Evolutionary conservation across 129 eudicot genomes (phyloP).

Genomic region (Ambrosia trifida): DNA sequence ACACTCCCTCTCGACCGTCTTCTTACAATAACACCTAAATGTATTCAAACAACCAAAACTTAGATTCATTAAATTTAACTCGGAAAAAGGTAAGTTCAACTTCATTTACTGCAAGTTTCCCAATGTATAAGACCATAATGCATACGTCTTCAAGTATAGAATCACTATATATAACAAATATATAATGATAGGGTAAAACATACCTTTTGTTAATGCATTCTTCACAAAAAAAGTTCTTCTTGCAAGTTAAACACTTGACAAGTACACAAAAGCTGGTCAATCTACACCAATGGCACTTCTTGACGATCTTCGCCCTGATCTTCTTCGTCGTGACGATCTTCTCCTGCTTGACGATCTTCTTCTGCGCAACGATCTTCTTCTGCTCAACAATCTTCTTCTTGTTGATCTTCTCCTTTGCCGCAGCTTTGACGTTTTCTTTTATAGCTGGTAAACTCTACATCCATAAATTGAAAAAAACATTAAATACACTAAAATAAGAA

Average conservation of each 20-base stretch:
- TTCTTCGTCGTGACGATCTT: no score
- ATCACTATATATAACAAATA: background rate
- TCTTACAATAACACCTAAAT: constrained; percentile 54
- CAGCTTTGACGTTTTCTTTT: constrained; percentile 15
- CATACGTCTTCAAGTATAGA: background rate
- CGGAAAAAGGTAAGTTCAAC: constrained; percentile 17
- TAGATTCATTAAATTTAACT: background rate
- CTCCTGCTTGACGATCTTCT: background rate
- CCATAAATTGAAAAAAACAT: constrained; percentile 8
- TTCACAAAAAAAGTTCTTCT: constrained; percentile 57
- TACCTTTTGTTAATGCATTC: constrained; percentile 55
- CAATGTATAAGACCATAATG: background rate
- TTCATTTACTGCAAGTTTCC: constrained; percentile 7
- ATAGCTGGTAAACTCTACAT: constrained; percentile 26
- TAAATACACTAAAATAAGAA: background rate
- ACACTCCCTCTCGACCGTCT: constrained; percentile 52
- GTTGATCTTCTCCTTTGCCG: constrained; percentile 36
- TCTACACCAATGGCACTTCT: constrained; percentile 87
- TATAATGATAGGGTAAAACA: constrained; percentile 19
- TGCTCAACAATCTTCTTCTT: constrained; percentile 25
- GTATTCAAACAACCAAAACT: constrained; percentile 15
- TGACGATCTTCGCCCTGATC: constrained; percentile 34
- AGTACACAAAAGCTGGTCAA: constrained; percentile 42
- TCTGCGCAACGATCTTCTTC: background rate
- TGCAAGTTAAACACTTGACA: constrained; percentile 68